phyloP scores from a whole-genome alignment of 768 basidiomycete species.

The Stropharia rugosoannulata region DNA sequence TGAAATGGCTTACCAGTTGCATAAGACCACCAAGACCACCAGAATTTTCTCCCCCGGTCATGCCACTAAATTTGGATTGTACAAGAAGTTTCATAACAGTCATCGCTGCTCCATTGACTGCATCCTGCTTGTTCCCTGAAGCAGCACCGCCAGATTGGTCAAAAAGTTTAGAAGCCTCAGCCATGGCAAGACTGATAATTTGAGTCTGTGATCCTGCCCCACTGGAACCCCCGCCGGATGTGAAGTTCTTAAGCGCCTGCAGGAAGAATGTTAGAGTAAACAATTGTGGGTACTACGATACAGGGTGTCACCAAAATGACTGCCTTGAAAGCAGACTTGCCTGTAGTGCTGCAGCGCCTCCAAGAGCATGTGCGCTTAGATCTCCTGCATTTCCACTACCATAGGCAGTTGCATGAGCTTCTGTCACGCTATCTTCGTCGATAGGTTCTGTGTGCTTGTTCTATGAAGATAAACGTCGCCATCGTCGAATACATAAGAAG shows the following conservation, averaged over 20 bases:
- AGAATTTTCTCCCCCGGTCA: slow-evolving; percentile 61
- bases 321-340: slow-evolving; percentile 26
- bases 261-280: neutral
- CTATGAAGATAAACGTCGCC: slow-evolving; percentile 25
- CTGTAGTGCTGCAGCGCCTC: slow-evolving; percentile 78
- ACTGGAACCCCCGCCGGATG: slow-evolving; percentile 43
- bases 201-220: slow-evolving; percentile 53
- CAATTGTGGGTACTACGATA: too few relatives aligned
- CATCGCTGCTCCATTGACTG: slow-evolving; percentile 82
- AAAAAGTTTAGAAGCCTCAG: slow-evolving; percentile 74
- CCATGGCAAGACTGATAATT: slow-evolving; percentile 86
- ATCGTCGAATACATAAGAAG: neutral
- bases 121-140: slow-evolving; percentile 77
- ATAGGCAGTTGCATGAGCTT: slow-evolving; percentile 66
- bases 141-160: slow-evolving; percentile 65
- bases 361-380: slow-evolving; percentile 63
- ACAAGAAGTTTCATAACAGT: slow-evolving; percentile 83
- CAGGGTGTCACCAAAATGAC: neutral
- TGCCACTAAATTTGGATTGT: slow-evolving; percentile 57
- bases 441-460: slow-evolving; percentile 55
- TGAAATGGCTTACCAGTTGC: slow-evolving; percentile 43
- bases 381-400: slow-evolving; percentile 44
- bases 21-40: slow-evolving; percentile 66
- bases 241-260: slow-evolving; percentile 69
- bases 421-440: slow-evolving; percentile 62